Percentiles rank a stretch among this genome's conserved stretches.
Conservation (phyloP, 345 rosid species). For the Citrus australasica region DNA sequence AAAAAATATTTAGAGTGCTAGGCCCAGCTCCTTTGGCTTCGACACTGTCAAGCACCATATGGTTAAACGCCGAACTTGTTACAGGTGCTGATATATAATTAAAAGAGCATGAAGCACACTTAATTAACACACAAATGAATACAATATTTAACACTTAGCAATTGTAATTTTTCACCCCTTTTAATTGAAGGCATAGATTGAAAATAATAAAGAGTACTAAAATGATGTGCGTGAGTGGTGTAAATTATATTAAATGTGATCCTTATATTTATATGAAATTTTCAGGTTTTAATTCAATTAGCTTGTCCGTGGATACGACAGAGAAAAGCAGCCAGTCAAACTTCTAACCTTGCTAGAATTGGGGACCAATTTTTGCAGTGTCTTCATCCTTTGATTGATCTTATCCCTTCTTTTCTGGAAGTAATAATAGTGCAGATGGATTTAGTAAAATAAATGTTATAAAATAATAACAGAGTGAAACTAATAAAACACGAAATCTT, state of each 20-base stretch:
- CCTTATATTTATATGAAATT: neutral
- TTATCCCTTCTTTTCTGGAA: conserved; percentile 94
- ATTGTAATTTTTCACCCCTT: neutral
- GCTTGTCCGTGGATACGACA: neutral
- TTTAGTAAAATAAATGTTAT: neutral
- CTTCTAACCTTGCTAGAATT: conserved; percentile 84
- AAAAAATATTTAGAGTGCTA: no score
- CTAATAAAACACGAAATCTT: neutral
- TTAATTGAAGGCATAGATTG: neutral
- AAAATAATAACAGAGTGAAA: neutral
- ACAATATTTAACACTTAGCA: neutral
- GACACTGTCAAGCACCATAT: no score
- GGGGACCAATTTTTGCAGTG: conserved; percentile 94
- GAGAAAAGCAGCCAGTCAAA: neutral
- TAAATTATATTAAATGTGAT: no score
- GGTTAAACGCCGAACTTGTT: neutral
- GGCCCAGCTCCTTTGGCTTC: no score
- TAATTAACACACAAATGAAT: neutral
- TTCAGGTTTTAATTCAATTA: neutral
- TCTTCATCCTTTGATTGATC: conserved; percentile 96
- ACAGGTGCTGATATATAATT: no score
- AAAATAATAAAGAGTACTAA: neutral
- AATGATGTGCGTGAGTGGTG: no score
- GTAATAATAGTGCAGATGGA: neutral
- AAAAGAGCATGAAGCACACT: no score